These are phyloP conservation scores for Leishmania gerbilli DNA, from an alignment of 208 protist species.

Conservation along the genomic window DNA sequence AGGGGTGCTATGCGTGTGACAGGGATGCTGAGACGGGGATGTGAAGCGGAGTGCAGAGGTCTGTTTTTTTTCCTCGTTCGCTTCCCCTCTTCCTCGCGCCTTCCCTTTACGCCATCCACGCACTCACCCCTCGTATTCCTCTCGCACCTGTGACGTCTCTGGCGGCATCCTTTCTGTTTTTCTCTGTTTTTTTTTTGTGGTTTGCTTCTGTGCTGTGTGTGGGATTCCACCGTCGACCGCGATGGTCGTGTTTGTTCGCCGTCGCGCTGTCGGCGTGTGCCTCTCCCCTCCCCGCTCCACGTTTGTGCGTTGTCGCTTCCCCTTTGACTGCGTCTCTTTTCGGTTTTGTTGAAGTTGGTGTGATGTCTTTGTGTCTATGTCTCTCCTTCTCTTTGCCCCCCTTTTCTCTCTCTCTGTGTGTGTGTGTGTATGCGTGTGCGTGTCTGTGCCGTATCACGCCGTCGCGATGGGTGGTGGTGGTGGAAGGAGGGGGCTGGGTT, in stretches of 20 bases:
- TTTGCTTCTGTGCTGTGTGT: background rate
- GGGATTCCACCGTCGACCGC: background rate
- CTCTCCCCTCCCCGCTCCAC: background rate
- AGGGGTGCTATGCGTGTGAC: background rate
- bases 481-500: background rate
- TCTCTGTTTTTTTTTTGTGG: background rate
- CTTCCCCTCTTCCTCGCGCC: background rate
- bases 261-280: background rate
- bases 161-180: too few species aligned
- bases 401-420: background rate
- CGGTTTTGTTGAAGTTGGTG: background rate
- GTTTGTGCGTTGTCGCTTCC: background rate
- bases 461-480: background rate
- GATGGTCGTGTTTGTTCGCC: background rate
- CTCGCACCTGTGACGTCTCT: too few species aligned
- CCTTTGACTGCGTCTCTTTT: background rate
- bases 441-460: background rate
- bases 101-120: background rate
- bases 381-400: background rate
- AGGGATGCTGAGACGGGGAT: background rate
- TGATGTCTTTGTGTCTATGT: background rate
- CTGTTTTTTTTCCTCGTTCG: background rate
- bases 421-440: background rate
- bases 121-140: too few species aligned
- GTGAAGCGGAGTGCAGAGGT: background rate